Base-by-base conservation (phyloP, 2,329 filamentous ascomycete genomes). In the Scorias spongiosa region DNA sequence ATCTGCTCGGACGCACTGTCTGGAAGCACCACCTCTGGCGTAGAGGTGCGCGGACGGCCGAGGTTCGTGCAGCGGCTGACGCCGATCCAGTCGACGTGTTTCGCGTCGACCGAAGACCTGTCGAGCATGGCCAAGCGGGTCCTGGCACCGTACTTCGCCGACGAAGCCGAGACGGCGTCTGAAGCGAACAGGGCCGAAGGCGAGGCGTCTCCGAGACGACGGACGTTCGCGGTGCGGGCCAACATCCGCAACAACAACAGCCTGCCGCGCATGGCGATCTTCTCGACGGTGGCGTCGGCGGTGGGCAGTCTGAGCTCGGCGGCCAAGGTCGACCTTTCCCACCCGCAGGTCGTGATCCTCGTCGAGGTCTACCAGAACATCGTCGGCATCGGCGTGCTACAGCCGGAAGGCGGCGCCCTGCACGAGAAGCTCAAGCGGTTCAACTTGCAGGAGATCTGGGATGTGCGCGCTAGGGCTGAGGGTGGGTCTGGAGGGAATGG, bases 141-240 rank as follows among this genome's bases (percentile, higher is more conserved):
- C 5, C 66, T 91, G 42, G 65, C 67, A 18, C 68, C 72, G 28
- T 72, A 78, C 54, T 89, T 91, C 52, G 72, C 77, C 50, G 66
- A 58, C 18, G 54, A 66, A 32, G 69, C 66, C 20, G 65, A 64
- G 12, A 57, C 58, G 41, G 61, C 66, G 12, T 72, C 69, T 50
- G 77, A 74, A 67, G 75, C 75, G 52, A 56, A 64, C 55, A 43
- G 43, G 39, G 17, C 34, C 12, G 10, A 5, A 10, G 18, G 18
- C 14, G 40, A 17, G n/a, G 40, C 40, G 17, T 29, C 17, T 29
- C 20, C n/a, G 7, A 14, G 11, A 12, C 12, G 17, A n/a, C 6
- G 32, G 26, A 48, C 89, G 84, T 91, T 86, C 63, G 84, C 84
- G n/a, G 88, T 93, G 52, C 77, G 84, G 39, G 76, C 81, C n/a